phyloP scores from a whole-genome alignment of 371 early-diverging fungal genomes.

The Mucor ambiguus region DNA sequence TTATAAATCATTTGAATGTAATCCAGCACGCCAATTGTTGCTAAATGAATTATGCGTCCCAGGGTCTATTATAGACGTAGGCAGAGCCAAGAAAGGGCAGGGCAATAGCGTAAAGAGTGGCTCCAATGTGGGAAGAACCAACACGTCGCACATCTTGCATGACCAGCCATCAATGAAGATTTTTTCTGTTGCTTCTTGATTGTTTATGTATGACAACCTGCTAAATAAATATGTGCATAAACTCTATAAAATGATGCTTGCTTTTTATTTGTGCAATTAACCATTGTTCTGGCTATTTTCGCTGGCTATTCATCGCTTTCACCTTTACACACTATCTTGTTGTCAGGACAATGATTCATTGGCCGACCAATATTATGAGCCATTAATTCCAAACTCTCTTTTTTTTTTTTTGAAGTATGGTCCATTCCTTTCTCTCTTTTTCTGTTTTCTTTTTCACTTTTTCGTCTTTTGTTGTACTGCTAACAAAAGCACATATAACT shows the following conservation, averaged over 20 bases:
- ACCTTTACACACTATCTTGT: not conserved
- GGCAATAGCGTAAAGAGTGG: not conserved
- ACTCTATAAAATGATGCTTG: not conserved
- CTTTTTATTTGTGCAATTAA: not conserved
- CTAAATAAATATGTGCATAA: not conserved
- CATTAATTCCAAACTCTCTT: not conserved
- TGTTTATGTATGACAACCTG: conserved; percentile 1
- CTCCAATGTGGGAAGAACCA: not conserved
- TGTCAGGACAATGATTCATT: conserved; percentile 1
- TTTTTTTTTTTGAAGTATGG: not conserved
- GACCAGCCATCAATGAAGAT: not conserved
- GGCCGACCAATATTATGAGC: not conserved
- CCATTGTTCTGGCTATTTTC: not conserved
- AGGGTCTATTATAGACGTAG: not conserved
- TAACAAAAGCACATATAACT: not conserved
- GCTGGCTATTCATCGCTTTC: not conserved
- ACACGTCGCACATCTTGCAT: not conserved
- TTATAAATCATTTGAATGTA: not conserved
- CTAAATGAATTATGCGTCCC: not conserved
- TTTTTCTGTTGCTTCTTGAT: not conserved
- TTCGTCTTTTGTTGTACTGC: not conserved
- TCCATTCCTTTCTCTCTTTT: not conserved
- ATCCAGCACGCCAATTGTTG: not conserved
- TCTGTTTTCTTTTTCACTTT: not conserved
- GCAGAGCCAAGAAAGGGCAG: not conserved